Evolutionary conservation across 2,329 filamentous ascomycete species (phyloP).

Genomic region (Hymenoscyphus scutula): DNA sequence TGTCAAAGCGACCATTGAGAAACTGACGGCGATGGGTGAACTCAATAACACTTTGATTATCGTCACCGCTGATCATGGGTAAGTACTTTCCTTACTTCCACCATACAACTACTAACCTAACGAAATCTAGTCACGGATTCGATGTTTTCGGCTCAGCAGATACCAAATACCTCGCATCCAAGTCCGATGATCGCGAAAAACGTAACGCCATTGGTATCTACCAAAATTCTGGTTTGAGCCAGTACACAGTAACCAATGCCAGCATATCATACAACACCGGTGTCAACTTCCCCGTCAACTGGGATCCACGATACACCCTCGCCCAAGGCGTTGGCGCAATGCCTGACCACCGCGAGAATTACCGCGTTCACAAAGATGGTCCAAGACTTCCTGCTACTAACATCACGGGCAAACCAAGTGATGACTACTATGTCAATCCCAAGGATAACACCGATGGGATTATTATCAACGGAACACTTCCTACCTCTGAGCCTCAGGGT

Average conservation of each 20-base stretch:
- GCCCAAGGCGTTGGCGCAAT: slow-evolving; percentile 68
- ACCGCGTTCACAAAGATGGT: slow-evolving; percentile 64
- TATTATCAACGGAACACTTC: slow-evolving; percentile 72
- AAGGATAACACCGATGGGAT: slow-evolving; percentile 65
- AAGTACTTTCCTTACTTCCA: not conserved
- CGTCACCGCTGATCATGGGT: slow-evolving; percentile 79
- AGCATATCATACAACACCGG: slow-evolving; percentile 69
- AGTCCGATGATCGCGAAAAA: slow-evolving; percentile 67
- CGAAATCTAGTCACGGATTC: slow-evolving; percentile 89
- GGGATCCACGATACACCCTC: slow-evolving; percentile 81
- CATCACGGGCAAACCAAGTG: slow-evolving; percentile 46
- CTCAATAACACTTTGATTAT: slow-evolving; percentile 76
- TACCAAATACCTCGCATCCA: slow-evolving; percentile 69
- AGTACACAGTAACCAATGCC: slow-evolving; percentile 62
- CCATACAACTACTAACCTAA: slow-evolving; percentile 42
- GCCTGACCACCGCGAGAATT: slow-evolving; percentile 77
- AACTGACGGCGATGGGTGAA: slow-evolving; percentile 63
- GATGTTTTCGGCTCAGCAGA: slow-evolving; percentile 82
- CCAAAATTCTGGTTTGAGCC: slow-evolving; percentile 68
- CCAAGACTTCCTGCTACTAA: slow-evolving; percentile 61
- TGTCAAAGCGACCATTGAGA: slow-evolving; percentile 68
- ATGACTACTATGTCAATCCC: slow-evolving; percentile 66
- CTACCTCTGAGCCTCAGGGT: slow-evolving; percentile 60
- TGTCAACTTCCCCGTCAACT: slow-evolving; percentile 76
- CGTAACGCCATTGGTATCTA: slow-evolving; percentile 74